phyloP scores from a whole-genome alignment of 2,329 filamentous ascomycete genomes.

The Fusarium compactum region DNA sequence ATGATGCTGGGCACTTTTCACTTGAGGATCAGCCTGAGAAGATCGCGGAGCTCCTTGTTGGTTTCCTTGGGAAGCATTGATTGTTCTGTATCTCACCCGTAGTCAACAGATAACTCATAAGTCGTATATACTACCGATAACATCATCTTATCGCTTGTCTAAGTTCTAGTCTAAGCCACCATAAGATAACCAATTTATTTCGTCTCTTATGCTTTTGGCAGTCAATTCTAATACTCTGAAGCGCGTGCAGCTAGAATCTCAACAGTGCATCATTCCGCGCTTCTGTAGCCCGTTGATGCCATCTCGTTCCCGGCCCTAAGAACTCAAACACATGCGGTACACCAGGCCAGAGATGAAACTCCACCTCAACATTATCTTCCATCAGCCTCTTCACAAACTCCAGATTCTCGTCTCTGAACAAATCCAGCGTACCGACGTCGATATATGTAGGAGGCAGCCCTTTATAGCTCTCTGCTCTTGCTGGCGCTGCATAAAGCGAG shows the following conservation, averaged over 20 bases:
- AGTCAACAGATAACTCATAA: too few species aligned
- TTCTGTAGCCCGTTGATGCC: slow-evolving; percentile 24
- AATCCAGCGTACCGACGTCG: slow-evolving; percentile 36
- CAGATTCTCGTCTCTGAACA: slow-evolving; percentile 38
- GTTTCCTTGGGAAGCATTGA: slow-evolving; percentile 11
- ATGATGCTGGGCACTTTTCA: slow-evolving; percentile 50
- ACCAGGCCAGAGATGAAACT: slow-evolving; percentile 42
- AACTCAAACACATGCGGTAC: slow-evolving; percentile 42
- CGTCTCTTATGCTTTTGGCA: background rate
- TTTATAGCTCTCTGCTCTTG: slow-evolving; percentile 23
- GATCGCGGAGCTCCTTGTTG: slow-evolving; percentile 28
- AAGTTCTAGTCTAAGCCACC: background rate
- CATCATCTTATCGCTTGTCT: too few species aligned
- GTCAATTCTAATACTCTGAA: too few species aligned
- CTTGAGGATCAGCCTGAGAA: slow-evolving; percentile 47
- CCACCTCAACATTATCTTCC: slow-evolving; percentile 38
- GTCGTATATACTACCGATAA: too few species aligned
- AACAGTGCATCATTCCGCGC: slow-evolving; percentile 25
- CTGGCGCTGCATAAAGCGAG: slow-evolving; percentile 37
- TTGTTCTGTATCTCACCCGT: too few species aligned
- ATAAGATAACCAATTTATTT: background rate
- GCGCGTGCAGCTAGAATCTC: slow-evolving; percentile 9
- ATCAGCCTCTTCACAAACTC: slow-evolving; percentile 38
- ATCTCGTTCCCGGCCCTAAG: slow-evolving; percentile 28
- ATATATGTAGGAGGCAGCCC: slow-evolving; percentile 35